A percentile compares a stretch with the other conserved stretches of the same genome.
Evolutionary conservation across 1,284 basidiomycete genomes (phyloP).

Genomic region (Fistulina hepatica): DNA sequence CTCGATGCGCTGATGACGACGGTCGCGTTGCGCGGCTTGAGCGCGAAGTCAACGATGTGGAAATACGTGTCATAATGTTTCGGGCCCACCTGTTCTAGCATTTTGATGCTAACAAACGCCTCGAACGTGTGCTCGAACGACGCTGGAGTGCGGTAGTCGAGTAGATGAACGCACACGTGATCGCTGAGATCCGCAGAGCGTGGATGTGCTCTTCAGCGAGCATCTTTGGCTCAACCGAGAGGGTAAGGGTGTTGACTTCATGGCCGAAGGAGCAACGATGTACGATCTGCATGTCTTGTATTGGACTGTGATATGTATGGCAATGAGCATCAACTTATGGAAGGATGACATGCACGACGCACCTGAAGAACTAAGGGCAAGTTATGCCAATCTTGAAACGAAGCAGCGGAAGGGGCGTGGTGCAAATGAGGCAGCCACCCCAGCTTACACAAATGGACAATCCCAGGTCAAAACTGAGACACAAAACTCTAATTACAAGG

Average conservation of each 20-base stretch:
- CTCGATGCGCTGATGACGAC: constrained; percentile 72
- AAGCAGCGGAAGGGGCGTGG: no score
- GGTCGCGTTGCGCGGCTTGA: constrained; percentile 59
- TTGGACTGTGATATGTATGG: no score
- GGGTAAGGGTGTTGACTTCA: constrained; percentile 77
- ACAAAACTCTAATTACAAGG: no score
- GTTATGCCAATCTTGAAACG: no score
- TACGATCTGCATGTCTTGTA: no score
- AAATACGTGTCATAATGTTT: constrained; percentile 69
- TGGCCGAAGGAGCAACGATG: no score
- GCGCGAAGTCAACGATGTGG: constrained; percentile 64
- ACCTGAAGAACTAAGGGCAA: no score
- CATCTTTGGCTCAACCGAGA: constrained; percentile 75
- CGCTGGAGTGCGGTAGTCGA: constrained; percentile 76
- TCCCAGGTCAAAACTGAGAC: no score
- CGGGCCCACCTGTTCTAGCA: constrained; percentile 76
- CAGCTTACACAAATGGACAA: no score
- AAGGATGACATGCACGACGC: no score
- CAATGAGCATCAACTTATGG: no score
- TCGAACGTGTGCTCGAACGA: constrained; percentile 74
- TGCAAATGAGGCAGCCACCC: no score
- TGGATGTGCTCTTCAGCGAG: constrained; percentile 76
- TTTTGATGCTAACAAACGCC: constrained; percentile 80
- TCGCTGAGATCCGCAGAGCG: constrained; percentile 55
- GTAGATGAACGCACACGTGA: constrained; percentile 71